phyloP scores from a whole-genome alignment of 2,329 filamentous ascomycete species.

The Fusarium agapanthi region DNA sequence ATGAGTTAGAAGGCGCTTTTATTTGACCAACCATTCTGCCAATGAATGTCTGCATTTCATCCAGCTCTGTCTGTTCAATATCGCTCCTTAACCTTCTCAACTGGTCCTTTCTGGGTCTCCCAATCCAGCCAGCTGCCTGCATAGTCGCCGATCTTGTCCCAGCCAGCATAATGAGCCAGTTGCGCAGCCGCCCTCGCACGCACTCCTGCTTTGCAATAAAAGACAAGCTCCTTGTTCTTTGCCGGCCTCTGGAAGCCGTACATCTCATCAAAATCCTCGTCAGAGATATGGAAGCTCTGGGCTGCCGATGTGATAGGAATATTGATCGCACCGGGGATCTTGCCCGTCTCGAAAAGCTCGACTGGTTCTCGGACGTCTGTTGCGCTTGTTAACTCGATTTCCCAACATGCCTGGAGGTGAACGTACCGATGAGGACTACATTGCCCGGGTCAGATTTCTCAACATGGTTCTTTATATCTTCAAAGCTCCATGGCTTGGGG shows the following conservation, averaged over 20 bases:
- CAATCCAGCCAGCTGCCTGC: slow-evolving; percentile 85
- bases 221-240: slow-evolving; percentile 70
- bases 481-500: slow-evolving; percentile 59
- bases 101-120: slow-evolving; percentile 73
- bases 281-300: slow-evolving; percentile 79
- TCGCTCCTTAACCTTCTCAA: slow-evolving; percentile 41
- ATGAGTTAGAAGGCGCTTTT: slow-evolving; percentile 34
- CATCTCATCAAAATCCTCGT: slow-evolving; percentile 82
- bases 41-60: background rate
- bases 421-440: slow-evolving; percentile 58
- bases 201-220: slow-evolving; percentile 95
- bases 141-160: slow-evolving; percentile 75
- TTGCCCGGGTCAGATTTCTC: slow-evolving; percentile 37
- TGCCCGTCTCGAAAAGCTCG: slow-evolving; percentile 71
- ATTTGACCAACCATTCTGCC: slow-evolving; percentile 15
- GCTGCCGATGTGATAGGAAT: slow-evolving; percentile 81
- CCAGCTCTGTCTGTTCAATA: background rate
- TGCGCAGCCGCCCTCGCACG: slow-evolving; percentile 79
- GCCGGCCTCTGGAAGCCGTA: slow-evolving; percentile 79
- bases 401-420: background rate
- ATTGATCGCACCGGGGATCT: slow-evolving; percentile 83
- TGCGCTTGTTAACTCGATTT: background rate
- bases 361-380: slow-evolving; percentile 76
- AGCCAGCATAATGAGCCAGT: slow-evolving; percentile 81
- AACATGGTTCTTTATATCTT: slow-evolving; percentile 56